Evolutionary conservation across 2,329 filamentous ascomycete genomes (phyloP).

Genomic region (Talaromyces sp.): DNA sequence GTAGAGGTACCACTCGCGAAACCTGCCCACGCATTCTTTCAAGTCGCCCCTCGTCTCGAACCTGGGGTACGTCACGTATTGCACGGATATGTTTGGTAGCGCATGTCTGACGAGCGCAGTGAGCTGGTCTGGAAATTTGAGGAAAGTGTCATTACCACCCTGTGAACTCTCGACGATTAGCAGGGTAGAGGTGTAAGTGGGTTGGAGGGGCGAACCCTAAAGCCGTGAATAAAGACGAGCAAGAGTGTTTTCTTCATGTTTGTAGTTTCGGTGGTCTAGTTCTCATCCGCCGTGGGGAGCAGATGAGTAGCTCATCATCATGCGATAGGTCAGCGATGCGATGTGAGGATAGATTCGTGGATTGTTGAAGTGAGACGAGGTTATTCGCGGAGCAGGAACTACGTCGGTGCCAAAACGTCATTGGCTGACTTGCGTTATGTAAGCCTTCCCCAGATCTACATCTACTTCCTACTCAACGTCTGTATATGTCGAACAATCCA

Average conservation of each 20-base stretch:
- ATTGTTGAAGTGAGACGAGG: background rate
- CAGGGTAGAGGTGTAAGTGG: background rate
- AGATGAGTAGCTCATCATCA: conserved; percentile 3
- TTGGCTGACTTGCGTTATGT: background rate
- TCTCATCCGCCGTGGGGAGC: conserved; percentile 15
- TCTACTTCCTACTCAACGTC: no score
- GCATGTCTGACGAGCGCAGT: conserved; percentile 40
- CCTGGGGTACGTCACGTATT: conserved; percentile 45
- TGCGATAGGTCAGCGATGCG: background rate
- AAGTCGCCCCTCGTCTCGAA: conserved; percentile 50
- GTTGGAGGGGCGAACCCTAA: conserved; percentile 37
- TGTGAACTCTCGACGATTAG: conserved; percentile 22
- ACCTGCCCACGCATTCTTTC: conserved; percentile 43
- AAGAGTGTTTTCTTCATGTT: conserved; percentile 47
- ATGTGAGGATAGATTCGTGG: background rate
- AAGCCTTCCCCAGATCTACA: conserved; percentile 2
- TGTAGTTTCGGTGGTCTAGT: background rate
- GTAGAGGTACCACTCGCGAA: conserved; percentile 46
- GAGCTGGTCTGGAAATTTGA: conserved; percentile 44
- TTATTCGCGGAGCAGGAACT: background rate
- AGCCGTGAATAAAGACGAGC: conserved; percentile 49
- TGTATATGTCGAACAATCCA: no score
- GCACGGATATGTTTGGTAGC: conserved; percentile 41
- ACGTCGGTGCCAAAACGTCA: background rate
- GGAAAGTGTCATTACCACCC: conserved; percentile 50